These are phyloP conservation scores for Thelonectria rubi DNA, from an alignment of 2,329 filamentous ascomycete species.

Conservation along the genomic window DNA sequence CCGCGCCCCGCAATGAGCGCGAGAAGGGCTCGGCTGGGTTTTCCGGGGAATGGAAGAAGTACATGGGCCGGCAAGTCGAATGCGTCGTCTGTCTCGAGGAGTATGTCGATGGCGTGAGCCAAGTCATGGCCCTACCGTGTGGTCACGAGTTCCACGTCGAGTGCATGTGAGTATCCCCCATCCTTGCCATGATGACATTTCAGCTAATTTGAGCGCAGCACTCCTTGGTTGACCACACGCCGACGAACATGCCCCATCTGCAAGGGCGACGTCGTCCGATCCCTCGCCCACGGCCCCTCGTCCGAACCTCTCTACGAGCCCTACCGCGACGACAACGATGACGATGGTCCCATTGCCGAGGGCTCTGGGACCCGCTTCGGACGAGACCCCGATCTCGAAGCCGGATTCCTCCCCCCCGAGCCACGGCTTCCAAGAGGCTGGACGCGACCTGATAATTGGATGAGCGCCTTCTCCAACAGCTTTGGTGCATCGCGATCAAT, in stretches of 20 bases:
- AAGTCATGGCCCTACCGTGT: constrained; percentile 96
- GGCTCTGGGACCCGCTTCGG: constrained; percentile 46
- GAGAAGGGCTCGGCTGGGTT: constrained; percentile 58
- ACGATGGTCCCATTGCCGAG: constrained; percentile 52
- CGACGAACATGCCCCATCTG: constrained; percentile 98
- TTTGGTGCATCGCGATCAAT: constrained; percentile 36
- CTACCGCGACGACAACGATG: constrained; percentile 61
- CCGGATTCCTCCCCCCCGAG: constrained; percentile 47
- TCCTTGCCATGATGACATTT: constrained; percentile 5
- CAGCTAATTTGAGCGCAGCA: constrained; percentile 62
- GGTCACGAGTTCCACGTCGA: constrained; percentile 97
- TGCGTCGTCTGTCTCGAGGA: constrained; percentile 98
- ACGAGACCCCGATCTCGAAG: constrained; percentile 54
- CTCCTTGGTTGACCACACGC: constrained; percentile 94
- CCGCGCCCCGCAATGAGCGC: constrained; percentile 49
- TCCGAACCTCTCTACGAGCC: constrained; percentile 63
- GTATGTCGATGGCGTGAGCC: constrained; percentile 91
- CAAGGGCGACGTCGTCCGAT: constrained; percentile 92
- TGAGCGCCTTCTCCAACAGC: constrained; percentile 50
- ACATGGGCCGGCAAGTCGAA: constrained; percentile 77
- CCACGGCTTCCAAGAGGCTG: constrained; percentile 31
- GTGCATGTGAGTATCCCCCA: constrained; percentile 83
- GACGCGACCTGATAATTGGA: constrained; percentile 49
- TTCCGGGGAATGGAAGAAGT: constrained; percentile 69
- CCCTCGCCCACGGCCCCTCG: constrained; percentile 64